Percentiles rank a stretch among this genome's conserved stretches.
Conservation (phyloP, 345 rosid species). For the Camelina neglecta region DNA sequence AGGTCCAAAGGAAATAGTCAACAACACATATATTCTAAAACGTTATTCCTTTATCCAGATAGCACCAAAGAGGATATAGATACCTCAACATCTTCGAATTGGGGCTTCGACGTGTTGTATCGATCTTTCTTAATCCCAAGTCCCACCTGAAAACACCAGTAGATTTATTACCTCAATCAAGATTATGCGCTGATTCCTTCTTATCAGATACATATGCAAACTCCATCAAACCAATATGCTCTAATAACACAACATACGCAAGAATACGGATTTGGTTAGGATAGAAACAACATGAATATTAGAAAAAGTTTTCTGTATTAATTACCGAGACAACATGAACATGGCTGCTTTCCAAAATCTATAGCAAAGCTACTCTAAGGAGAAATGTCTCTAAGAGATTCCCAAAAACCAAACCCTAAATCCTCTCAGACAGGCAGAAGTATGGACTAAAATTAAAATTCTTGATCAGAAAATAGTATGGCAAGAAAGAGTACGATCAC, state of each 20-base stretch:
- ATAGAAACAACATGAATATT: neutral
- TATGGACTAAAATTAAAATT: neutral
- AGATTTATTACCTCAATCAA: conserved; percentile 8
- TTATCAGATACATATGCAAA: conserved; percentile 18
- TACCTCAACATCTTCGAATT: conserved; percentile 38
- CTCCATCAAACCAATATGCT: neutral
- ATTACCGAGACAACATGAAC: neutral
- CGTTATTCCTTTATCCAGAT: conserved; percentile 41
- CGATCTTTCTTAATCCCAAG: conserved; percentile 9
- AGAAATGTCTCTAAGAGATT: neutral
- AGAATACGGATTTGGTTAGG: neutral
- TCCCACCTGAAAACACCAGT: conserved; percentile 26
- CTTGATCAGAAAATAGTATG: conserved; percentile 5
- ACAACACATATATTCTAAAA: conserved; percentile 26
- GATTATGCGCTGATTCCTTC: conserved; percentile 34
- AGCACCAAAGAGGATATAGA: conserved; percentile 27
- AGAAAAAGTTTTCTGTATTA: neutral
- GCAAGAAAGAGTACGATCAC: neutral
- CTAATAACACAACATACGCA: neutral
- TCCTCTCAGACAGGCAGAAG: neutral
- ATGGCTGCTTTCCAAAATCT: neutral
- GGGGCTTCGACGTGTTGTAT: conserved; percentile 25
- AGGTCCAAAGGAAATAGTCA: conserved; percentile 30
- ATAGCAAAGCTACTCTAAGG: neutral
- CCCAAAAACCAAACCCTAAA: neutral